These are phyloP conservation scores for Skeletonema grethae DNA, from an alignment of 108 stramenopile genomes.

Conservation along the genomic window DNA sequence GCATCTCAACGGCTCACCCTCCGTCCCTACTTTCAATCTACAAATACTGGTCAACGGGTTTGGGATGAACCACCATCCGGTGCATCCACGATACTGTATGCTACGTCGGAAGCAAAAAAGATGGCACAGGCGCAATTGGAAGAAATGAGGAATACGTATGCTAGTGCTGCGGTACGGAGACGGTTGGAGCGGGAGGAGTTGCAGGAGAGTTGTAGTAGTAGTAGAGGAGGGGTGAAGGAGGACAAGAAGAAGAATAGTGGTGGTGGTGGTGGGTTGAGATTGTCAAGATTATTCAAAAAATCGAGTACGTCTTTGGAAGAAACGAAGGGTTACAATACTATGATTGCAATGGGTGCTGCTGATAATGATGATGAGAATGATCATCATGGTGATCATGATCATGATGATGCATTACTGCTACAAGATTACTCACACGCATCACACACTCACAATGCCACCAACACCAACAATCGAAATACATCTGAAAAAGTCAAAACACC, in stretches of 20 bases:
- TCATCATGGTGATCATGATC: neutral
- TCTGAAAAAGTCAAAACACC: too few relatives aligned
- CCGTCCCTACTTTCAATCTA: conserved; percentile 74
- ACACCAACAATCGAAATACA: neutral
- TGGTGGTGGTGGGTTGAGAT: neutral
- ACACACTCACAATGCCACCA: neutral
- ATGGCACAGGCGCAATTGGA: conserved; percentile 69
- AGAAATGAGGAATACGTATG: conserved; percentile 57
- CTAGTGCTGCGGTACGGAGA: conserved; percentile 20
- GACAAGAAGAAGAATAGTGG: neutral
- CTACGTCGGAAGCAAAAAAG: conserved; percentile 57
- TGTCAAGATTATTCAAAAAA: conserved; percentile 2
- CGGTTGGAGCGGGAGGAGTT: conserved; percentile 26
- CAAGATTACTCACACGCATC: neutral
- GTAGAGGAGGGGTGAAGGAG: conserved; percentile 16
- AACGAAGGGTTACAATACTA: neutral
- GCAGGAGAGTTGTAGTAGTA: neutral
- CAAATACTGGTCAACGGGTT: conserved; percentile 60
- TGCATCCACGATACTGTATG: conserved; percentile 65
- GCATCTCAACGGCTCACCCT: conserved; percentile 55
- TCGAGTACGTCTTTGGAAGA: neutral
- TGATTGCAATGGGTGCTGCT: too few relatives aligned
- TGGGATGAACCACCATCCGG: conserved; percentile 88
- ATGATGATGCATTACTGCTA: conserved; percentile 1
- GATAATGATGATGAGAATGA: conserved; percentile 1